Base-by-base conservation (phyloP, 176 grass and related monocot genomes). In the Ensete glaucum region DNA sequence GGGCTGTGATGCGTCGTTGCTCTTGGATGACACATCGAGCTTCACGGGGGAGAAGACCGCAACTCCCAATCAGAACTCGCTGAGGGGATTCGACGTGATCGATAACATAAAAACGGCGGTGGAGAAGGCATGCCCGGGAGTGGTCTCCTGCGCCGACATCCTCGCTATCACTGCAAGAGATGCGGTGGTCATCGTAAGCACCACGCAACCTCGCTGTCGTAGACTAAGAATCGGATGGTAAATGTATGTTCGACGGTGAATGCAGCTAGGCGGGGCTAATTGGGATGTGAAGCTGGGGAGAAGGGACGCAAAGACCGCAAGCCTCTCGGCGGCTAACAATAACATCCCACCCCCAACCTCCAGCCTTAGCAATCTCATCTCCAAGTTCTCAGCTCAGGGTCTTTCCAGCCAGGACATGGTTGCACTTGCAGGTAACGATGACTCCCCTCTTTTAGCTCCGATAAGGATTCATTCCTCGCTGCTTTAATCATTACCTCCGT, bases 101-200 rank as follows among this genome's bases (percentile, higher is more conserved):
- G 29, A 34, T 34, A 13, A 16, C 3, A 16, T 57, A 11, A 57
- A 57, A 16, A 16, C 54, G 13, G 16, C 10, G 13, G 54, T 57
- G 54, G 54, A 57, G 54, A 16, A 11, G 10, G 74, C 69, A 0
- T 96, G 92, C 62, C 88, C 88, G 4, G 82, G 80, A 78, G 77
- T 91, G 54, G 92, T 96, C 19, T 96, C 92, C 29, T 96, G 92
- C 74, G 84, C 92, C 49, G 92, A 96, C 81, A 83, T 96, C 60
- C 78, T 96, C 43, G 87, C 89, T 48, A 64, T 92, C 77, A 84
- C 87, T 0, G 85, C 85, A 0, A 84, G 87, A 29, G 92, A 96
- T 71, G 73, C 87, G 67, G 86, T 96, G 0, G 79, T 85, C 34
- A 74, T 64, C 9, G 88, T 95, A 73, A 88, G 80, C 82, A 63